Evolutionary conservation across 352 stramenopile genomes (phyloP).

Genomic region (Saprolegnia parasitica): DNA sequence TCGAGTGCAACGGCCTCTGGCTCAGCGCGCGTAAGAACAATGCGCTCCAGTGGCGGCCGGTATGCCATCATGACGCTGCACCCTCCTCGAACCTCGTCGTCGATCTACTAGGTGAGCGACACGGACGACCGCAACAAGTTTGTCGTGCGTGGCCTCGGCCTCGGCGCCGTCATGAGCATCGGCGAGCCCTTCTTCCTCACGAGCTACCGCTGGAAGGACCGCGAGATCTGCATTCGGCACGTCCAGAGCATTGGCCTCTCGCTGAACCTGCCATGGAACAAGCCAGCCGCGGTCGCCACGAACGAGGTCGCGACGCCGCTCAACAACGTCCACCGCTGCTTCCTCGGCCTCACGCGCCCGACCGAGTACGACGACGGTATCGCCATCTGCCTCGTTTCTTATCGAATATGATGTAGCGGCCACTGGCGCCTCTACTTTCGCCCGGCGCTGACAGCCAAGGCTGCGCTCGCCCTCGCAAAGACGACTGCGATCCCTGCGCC

Average conservation of each 20-base stretch:
- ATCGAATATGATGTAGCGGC: conserved; percentile 10
- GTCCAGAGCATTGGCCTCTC: conserved; percentile 22
- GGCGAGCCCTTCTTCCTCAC: conserved; percentile 86
- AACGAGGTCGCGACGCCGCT: neutral
- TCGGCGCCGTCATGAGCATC: conserved; percentile 62
- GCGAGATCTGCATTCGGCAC: conserved; percentile 69
- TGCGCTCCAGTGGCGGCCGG: conserved; percentile 81
- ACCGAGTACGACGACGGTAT: conserved; percentile 26
- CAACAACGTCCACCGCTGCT: conserved; percentile 67
- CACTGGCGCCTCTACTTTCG: conserved; percentile 65
- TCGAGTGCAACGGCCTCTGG: conserved; percentile 85
- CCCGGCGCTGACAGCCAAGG: conserved; percentile 69
- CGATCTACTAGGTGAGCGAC: conserved; percentile 16
- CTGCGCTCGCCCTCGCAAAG: conserved; percentile 12
- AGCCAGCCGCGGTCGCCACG: neutral
- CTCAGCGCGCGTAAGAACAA: conserved; percentile 48
- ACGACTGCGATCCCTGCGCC: neutral
- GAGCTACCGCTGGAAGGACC: conserved; percentile 83
- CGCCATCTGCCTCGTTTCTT: no score
- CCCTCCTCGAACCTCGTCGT: no score
- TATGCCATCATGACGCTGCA: no score
- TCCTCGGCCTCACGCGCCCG: conserved; percentile 47
- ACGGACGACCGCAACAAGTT: conserved; percentile 79
- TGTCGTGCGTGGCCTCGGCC: conserved; percentile 68
- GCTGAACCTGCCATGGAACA: conserved; percentile 26